Base-by-base conservation (phyloP, 306 rosid species). In the Fagus sylvatica region DNA sequence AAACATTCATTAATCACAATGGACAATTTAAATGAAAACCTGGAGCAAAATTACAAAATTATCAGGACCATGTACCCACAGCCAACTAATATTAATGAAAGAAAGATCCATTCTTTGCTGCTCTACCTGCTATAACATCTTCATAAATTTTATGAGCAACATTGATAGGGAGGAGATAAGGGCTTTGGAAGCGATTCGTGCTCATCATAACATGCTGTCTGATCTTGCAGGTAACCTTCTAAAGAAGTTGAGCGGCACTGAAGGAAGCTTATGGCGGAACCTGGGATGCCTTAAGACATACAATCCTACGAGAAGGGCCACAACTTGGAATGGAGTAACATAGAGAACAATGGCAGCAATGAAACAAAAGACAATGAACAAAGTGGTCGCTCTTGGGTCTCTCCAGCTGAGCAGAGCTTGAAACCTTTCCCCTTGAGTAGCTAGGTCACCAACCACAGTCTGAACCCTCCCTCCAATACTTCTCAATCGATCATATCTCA, bases 391-490 rank as follows among this genome's bases (percentile, higher is more conserved):
- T 73, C 98, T 89, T 75, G 97, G 98, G 75, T 94, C 98, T 81
- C 98, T 89, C 98, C 98, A 94, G 33, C 98, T 94, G 43, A 90
- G 61, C 65, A 94, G 79, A 13, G 88, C 89, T 68, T 90, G 97
- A 67, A 94, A 83, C 78, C 98, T 86, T 77, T 94, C 98, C 17
- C 97, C 97, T 88, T 94, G 97, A n/a, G 96, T 90, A 11, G 94
- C 98, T 61, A 94, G 9, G 73, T 94, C 98, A 36, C 97, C 94
- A 2, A 94, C 86, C 76, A 90, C 97, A 7, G 89, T 89, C 71
- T 91, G 98, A 33, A 94, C 97, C 76, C 96, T 90, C 68, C 98
- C 98, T 6, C 80, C 97, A 48, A 94, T 90, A 80, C 97, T 94
- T 71, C 94, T 88, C 34, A 91, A 74, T 6, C 97, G 88, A 40